Evolutionary conservation across 306 rosid genomes (phyloP), one percentile per base, ranked within the genome.

Genomic region (Parietaria judaica): DNA sequence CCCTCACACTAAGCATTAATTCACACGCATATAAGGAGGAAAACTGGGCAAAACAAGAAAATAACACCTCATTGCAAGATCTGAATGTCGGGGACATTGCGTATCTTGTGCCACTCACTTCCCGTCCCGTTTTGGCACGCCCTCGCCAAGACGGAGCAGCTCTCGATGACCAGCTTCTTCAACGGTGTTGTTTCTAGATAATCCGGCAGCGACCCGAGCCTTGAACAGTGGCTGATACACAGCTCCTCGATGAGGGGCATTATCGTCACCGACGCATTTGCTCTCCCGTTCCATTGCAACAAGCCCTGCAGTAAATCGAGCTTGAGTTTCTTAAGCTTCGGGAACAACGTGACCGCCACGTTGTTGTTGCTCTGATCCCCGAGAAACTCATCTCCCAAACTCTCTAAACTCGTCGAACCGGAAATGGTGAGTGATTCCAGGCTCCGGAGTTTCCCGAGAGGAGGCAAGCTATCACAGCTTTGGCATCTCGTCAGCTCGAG

Each of bases 381-480:
- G 17, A 56, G 37, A 56, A 56, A 56, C 14, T 56, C 60, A 56
- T 43, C 17, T n/a, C 60, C 60, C 14, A 56, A 2, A 39, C 37
- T 36, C 14, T 35, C 8, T 7, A 56, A 23, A 23, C 14, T 38
- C 4, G 0, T 12, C 5, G 14, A 23, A 1, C 11, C 39, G 2
- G 35, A 12, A 31, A 55, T 23, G 37, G 13, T 8, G 14, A 56
- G 60, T 12, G 60, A 34, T 36, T 56, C 60, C 14, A 56, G 46
- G 13, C 10, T 11, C 13, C 14, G 60, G 15, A 36, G 46, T 36
- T 11, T 35, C 15, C 60, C 45, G 44, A 56, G 35, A 56, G 45
- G 16, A 56, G 14, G 60, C 41, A 56, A 10, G 9, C 3, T 56
- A 9, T 35, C n/a, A n/a, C 12, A 34, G 16, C 15, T 36, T 2